Conservation (phyloP, 352 stramenopile genomes). For the Elongisporangium anandrum region DNA sequence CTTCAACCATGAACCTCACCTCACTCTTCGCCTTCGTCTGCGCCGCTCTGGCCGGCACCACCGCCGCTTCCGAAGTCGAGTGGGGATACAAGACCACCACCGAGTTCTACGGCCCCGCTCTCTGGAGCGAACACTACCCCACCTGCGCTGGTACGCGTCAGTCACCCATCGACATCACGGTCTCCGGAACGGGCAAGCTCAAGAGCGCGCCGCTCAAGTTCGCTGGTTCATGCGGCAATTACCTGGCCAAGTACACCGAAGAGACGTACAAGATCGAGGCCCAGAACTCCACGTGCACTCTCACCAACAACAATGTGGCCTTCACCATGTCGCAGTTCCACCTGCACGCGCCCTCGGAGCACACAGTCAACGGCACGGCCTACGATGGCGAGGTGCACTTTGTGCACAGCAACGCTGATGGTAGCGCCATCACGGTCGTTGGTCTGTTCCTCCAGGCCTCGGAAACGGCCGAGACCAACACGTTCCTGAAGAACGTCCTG, state of each 20-base stretch:
- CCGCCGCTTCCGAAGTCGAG: slow-evolving; percentile 5
- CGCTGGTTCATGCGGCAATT: slow-evolving; percentile 20
- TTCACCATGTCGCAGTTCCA: slow-evolving; percentile 40
- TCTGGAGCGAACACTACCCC: slow-evolving; percentile 19
- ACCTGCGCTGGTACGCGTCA: slow-evolving; percentile 25
- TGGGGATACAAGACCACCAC: slow-evolving; percentile 25
- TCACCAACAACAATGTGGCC: background rate
- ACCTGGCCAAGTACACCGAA: slow-evolving; percentile 22
- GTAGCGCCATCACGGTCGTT: slow-evolving; percentile 5
- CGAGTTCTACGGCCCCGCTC: slow-evolving; percentile 16
- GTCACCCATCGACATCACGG: slow-evolving; percentile 40
- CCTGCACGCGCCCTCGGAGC: slow-evolving; percentile 38
- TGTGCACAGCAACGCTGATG: slow-evolving; percentile 24
- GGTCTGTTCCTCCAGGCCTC: slow-evolving; percentile 6
- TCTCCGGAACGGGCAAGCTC: slow-evolving; percentile 5
- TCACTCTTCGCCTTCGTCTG: slow-evolving; percentile 2
- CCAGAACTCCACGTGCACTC: slow-evolving; percentile 2
- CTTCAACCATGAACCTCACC: background rate
- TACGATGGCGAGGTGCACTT: slow-evolving; percentile 36
- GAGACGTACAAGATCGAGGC: slow-evolving; percentile 23
- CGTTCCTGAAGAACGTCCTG: slow-evolving; percentile 26
- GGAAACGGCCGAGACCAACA: slow-evolving; percentile 10
- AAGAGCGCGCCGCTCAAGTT: slow-evolving; percentile 17
- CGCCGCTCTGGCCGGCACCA: slow-evolving; percentile 7
- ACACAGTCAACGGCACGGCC: slow-evolving; percentile 31